Conservation (phyloP, 441 rosid genomes). For the Eruca vesicaria region DNA sequence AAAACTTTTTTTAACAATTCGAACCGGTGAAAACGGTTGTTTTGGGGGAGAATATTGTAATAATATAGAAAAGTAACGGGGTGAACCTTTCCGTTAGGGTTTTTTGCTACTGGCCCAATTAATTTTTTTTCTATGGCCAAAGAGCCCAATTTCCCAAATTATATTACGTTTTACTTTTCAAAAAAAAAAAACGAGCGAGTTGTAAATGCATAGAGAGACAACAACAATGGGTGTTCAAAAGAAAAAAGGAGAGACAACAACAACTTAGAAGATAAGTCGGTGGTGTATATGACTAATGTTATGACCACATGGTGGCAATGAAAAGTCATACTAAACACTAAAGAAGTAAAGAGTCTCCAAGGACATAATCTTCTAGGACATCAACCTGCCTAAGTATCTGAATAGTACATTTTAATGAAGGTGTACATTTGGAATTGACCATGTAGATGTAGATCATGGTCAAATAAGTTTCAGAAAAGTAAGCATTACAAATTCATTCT, state of each 20-base stretch:
- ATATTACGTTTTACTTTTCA: too few species aligned
- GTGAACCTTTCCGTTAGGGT: too few species aligned
- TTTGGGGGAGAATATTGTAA: too few species aligned
- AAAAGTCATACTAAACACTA: constrained; percentile 1
- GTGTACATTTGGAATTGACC: background rate
- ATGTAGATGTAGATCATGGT: background rate
- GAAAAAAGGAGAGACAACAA: background rate
- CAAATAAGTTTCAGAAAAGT: background rate
- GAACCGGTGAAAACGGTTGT: too few species aligned
- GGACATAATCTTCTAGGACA: background rate
- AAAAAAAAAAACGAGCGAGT: too few species aligned
- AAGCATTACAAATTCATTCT: background rate
- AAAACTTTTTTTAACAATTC: too few species aligned
- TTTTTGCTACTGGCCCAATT: too few species aligned
- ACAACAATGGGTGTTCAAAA: too few species aligned
- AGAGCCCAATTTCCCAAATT: too few species aligned
- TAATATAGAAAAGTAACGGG: too few species aligned
- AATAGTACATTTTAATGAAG: background rate
- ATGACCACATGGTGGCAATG: background rate
- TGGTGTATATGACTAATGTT: background rate
- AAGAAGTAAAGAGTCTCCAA: background rate
- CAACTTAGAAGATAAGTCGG: background rate
- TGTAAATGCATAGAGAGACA: background rate
- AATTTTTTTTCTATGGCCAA: too few species aligned
- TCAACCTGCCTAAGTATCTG: background rate